Conservation (phyloP, 1,284 basidiomycete species). For the Sporisorium reilianum region DNA sequence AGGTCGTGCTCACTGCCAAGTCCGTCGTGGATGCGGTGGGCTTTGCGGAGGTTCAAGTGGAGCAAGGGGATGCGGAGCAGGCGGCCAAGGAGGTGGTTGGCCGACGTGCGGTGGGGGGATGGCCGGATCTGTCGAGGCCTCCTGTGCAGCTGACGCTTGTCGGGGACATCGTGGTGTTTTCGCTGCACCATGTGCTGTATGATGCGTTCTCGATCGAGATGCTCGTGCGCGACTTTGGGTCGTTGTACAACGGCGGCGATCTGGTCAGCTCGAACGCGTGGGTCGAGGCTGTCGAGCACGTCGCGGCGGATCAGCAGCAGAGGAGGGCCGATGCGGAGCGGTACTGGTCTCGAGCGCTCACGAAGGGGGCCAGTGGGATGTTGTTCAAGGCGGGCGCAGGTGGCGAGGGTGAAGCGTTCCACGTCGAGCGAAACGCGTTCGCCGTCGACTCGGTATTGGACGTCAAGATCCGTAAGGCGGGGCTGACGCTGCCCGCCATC, state of each 20-base stretch:
- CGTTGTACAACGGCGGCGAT: conserved; percentile 35
- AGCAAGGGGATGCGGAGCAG: background rate
- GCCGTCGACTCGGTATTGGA: conserved; percentile 11
- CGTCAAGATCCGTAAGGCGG: conserved; percentile 21
- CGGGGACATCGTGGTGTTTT: conserved; percentile 49
- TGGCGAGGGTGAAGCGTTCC: conserved; percentile 15
- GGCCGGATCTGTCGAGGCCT: conserved; percentile 25
- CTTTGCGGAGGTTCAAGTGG: conserved; percentile 17
- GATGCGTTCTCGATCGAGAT: conserved; percentile 62
- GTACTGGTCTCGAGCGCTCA: conserved; percentile 34
- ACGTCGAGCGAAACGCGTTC: conserved; percentile 13
- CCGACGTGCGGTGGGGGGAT: conserved; percentile 23
- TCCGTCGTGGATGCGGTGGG: background rate
- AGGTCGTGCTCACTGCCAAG: conserved; percentile 35
- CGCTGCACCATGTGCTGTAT: conserved; percentile 64
- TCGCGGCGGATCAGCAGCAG: conserved; percentile 16
- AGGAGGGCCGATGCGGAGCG: conserved; percentile 10
- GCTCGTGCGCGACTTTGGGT: conserved; percentile 52
- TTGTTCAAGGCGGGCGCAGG: background rate
- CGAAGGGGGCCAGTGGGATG: conserved; percentile 11
- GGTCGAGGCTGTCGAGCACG: conserved; percentile 31
- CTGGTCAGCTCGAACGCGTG: conserved; percentile 23
- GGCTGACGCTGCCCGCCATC: conserved; percentile 35
- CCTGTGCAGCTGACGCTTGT: conserved; percentile 41
- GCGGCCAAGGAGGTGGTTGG: conserved; percentile 16